Base-by-base conservation (phyloP, 495 filamentous ascomycete species). In the Daldinia decipiens region DNA sequence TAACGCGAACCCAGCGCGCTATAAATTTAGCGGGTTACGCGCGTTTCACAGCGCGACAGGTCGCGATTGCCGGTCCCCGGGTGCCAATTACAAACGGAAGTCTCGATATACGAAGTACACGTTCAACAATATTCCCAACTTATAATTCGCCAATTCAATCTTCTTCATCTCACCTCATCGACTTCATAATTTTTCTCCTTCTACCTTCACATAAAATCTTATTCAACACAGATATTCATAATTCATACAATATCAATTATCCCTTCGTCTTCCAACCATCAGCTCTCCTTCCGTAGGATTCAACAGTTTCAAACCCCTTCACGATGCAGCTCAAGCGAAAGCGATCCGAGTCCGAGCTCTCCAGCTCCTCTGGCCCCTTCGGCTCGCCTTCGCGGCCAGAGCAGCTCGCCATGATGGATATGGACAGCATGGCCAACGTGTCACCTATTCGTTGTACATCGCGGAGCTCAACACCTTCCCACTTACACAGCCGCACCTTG, bases 261-360 rank as follows among this genome's bases (percentile, higher is more conserved):
- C 13, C 6, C 34, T 21, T 31, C 40, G 21, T 26, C 21, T 15
- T 52, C 32, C 24, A 26, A 13, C 19, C 54, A 21, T 40, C 12
- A 54, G 17, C 26, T 27, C 29, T 36, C 13, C 7, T 31, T 4
- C n/a, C 32, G 13, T 21, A 21, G 21, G 43, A 56, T 43, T 59
- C 39, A 40, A 57, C 9, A 40, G 36, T 26, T 26, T 29, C 43
- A 24, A 8, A 57, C n/a, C 17, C 15, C 43, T 13, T 54, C 74
- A 81, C 67, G 38, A 84, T 84, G 82, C 60, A 79, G 15, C 74
- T 83, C 66, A 85, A 85, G 73, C 83, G 83, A 71, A 85, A 85
- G 78, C 76, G 83, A 19, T 85, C 83, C 76, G 82, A 82, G 52
- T 82, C 81, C n/a, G 82, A 83, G 60, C 65, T 84, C 63, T 84